Evolutionary conservation across 1,139 yeast species (phyloP).

Genomic region (Saccharomyces hybrid): DNA sequence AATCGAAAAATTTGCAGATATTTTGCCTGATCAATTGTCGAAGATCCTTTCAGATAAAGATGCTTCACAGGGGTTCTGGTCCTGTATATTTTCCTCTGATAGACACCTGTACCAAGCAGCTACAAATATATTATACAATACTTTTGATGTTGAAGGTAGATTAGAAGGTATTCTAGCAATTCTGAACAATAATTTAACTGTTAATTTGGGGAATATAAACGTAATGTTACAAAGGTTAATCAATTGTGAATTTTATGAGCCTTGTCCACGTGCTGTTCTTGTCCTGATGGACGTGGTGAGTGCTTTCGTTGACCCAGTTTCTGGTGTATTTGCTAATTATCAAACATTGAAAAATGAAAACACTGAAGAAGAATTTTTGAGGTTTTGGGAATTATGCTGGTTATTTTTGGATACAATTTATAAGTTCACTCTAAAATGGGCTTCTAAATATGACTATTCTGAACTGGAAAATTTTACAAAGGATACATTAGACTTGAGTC

Average conservation of each 20-base stretch:
- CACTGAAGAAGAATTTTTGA: constrained; percentile 29
- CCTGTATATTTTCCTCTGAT: constrained; percentile 55
- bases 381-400: constrained; percentile 68
- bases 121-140: constrained; percentile 63
- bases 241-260: constrained; percentile 51
- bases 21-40: constrained; percentile 42
- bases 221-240: constrained; percentile 42
- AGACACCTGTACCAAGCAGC: constrained; percentile 54
- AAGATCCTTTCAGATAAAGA: constrained; percentile 34
- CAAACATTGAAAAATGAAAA: constrained; percentile 18
- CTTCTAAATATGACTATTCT: constrained; percentile 47
- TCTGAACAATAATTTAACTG: constrained; percentile 38
- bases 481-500: constrained; percentile 76
- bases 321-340: constrained; percentile 42
- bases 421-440: constrained; percentile 66
- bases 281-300: constrained; percentile 66
- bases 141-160: constrained; percentile 69
- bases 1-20: constrained; percentile 35
- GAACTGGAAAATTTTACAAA: constrained; percentile 73
- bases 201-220: constrained; percentile 44
- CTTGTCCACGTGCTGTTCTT: constrained; percentile 68
- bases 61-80: constrained; percentile 55
- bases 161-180: constrained; percentile 60
- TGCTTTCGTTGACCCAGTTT: constrained; percentile 58
- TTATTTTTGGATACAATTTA: constrained; percentile 61